Percentiles rank a stretch among this genome's conserved stretches.
phyloP scores from a whole-genome alignment of 1,284 basidiomycete genomes.

The Caloboletus firmus region DNA sequence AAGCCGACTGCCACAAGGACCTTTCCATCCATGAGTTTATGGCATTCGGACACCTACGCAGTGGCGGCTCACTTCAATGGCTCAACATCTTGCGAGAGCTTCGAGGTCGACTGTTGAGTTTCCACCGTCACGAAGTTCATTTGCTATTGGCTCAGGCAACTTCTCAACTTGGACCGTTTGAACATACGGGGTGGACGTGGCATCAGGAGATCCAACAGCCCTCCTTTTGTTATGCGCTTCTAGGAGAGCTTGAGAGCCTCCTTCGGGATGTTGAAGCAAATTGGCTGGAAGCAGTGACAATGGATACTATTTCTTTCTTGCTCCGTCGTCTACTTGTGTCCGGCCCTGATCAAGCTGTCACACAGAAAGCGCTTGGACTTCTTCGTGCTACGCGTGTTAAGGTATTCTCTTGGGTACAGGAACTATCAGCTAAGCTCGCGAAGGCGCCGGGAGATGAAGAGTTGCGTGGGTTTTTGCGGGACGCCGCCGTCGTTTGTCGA shows the following conservation, averaged over 20 bases:
- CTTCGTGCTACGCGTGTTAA: constrained; percentile 36
- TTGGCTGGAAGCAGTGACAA: constrained; percentile 43
- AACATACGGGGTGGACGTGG: constrained; percentile 22
- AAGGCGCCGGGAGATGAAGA: constrained; percentile 22
- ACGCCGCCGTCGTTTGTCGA: constrained; percentile 41
- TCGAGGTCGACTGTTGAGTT: constrained; percentile 37
- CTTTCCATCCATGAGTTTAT: constrained; percentile 45
- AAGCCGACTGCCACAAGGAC: constrained; percentile 38
- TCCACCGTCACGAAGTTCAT: constrained; percentile 39
- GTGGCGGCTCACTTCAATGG: constrained; percentile 48
- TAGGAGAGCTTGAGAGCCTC: constrained; percentile 35
- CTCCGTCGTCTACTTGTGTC: constrained; percentile 38
- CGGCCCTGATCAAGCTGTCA: constrained; percentile 6
- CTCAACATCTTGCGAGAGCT: constrained; percentile 47
- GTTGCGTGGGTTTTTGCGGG: constrained; percentile 32
- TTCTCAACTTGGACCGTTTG: constrained; percentile 40
- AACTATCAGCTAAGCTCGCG: constrained; percentile 30
- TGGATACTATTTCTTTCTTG: constrained; percentile 38
- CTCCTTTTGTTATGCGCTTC: constrained; percentile 35
- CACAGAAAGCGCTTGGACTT: constrained; percentile 18
- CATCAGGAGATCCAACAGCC: constrained; percentile 32
- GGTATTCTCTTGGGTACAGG: constrained; percentile 38
- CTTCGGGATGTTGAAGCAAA: constrained; percentile 37
- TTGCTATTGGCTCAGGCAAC: constrained; percentile 42
- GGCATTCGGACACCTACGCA: constrained; percentile 44